Evolutionary conservation across 495 filamentous ascomycete genomes (phyloP), one percentile per base, ranked within the genome.

Genomic region (Lindgomyces ingoldianus): DNA sequence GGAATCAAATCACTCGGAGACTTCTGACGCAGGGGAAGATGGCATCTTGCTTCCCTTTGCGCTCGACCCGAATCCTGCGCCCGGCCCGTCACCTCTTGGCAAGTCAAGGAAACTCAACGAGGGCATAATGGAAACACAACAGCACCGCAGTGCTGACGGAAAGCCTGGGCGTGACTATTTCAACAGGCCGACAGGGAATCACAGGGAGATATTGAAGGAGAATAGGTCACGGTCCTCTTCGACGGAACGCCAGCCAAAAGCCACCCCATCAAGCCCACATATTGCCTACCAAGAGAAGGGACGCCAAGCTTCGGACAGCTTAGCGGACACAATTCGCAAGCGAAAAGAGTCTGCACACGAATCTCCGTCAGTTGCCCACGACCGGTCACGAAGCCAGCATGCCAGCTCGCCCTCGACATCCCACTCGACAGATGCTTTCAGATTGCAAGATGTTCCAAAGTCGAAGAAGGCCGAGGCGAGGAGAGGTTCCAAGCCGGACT

Each of bases 251-350:
- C 68, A 80, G 79, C 42, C 80, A 73, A 79, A 84, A 10, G 33
- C 33, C 33, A 39, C 33, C 33, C 33, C 33, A 6, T 39, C 33
- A 39, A 91, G 89, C 8, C 90, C 91, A 33, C 92, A 98, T 75
- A 96, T 96, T 71, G 90, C 91, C 39, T 95, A 90, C 73, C 91
- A 96, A 73, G 91, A 95, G 70, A 93, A 92, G 72, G 86, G 86
- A 0, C 83, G 90, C 48, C 85, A 90, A 69, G 69, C 74, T 6
- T 76, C 74, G 3, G 76, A 79, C 1, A 71, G 73, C 16, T 14
- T 72, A 2, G 62, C 71, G 2, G 80, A 80, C 27, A 67, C 76
- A 1, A 60, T 73, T 44, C 74, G 75, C 4, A 80, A 76, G 72
- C 74, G 80, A 46, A 78, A 80, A 61, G 76, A 79, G 27, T 74